A percentile compares a stretch with the other conserved stretches of the same genome.
phyloP scores from a whole-genome alignment of 495 filamentous ascomycete species.

The Penicillium pancosmium region DNA sequence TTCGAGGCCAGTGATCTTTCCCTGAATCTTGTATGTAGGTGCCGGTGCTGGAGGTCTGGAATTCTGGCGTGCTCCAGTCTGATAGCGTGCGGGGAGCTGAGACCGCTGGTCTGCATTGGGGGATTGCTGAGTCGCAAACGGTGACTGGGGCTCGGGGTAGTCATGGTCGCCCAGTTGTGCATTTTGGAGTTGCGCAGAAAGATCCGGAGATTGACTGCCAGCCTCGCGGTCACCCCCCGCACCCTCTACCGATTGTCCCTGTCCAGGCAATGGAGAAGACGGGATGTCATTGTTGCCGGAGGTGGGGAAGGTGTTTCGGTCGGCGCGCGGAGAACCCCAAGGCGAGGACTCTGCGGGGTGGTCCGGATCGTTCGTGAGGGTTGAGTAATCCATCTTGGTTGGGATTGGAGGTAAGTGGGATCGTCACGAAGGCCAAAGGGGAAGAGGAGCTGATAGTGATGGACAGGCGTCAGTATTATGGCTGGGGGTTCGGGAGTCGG shows the following conservation, averaged over 20 bases:
- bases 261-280: constrained; percentile 54
- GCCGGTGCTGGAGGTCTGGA: constrained; percentile 51
- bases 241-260: constrained; percentile 47
- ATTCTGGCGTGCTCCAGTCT: constrained; percentile 46
- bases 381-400: constrained; percentile 78
- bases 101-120: constrained; percentile 47
- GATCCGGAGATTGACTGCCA: constrained; percentile 35
- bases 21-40: constrained; percentile 78
- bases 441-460: constrained; percentile 27
- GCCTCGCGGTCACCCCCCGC: constrained; percentile 24
- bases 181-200: constrained; percentile 49
- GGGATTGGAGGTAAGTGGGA: constrained; percentile 22
- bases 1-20: constrained; percentile 91
- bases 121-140: constrained; percentile 41
- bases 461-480: constrained; percentile 33
- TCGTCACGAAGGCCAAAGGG: constrained; percentile 25
- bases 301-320: constrained; percentile 56
- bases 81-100: constrained; percentile 51
- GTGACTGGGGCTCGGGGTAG: constrained; percentile 38
- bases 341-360: constrained; percentile 70
- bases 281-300: constrained; percentile 54
- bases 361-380: constrained; percentile 73
- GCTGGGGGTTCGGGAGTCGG: constrained; percentile 17
- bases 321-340: constrained; percentile 77
- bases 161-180: constrained; percentile 45